phyloP scores from a whole-genome alignment of 345 rosid species.

The Hirschfeldia incana region DNA sequence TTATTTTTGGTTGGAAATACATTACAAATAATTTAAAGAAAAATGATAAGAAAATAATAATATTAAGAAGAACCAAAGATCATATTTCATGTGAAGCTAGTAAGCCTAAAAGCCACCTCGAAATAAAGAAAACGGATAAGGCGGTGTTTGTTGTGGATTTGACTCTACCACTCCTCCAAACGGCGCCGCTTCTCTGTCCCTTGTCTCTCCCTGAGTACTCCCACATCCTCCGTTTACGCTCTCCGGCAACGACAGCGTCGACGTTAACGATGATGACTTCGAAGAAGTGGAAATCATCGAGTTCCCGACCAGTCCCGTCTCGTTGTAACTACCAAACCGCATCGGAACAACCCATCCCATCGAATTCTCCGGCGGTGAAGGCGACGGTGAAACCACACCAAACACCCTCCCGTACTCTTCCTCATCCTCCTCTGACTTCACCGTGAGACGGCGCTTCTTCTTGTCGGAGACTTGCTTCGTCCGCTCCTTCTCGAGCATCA shows the following conservation, averaged over 20 bases:
- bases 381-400: conserved; percentile 48
- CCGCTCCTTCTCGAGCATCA: conserved; percentile 59
- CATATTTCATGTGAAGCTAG: conserved; percentile 39
- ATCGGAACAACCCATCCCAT: conserved; percentile 36
- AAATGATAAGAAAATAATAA: conserved; percentile 16
- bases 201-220: conserved; percentile 21
- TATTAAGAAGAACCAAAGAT: conserved; percentile 25
- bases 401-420: conserved; percentile 47
- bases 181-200: conserved; percentile 31
- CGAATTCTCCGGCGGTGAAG: conserved; percentile 44
- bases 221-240: conserved; percentile 29
- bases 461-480: conserved; percentile 37
- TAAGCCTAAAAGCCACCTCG: conserved; percentile 66
- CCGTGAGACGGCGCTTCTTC: conserved; percentile 60
- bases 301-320: background rate
- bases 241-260: conserved; percentile 36
- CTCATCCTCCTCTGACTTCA: conserved; percentile 42
- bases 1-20: conserved; percentile 4
- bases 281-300: conserved; percentile 24
- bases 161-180: conserved; percentile 47
- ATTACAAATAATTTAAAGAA: background rate
- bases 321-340: conserved; percentile 27
- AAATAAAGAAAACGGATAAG: conserved; percentile 82
- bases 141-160: conserved; percentile 47
- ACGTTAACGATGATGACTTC: conserved; percentile 24